A percentile compares a stretch with the other conserved stretches of the same genome.
Conservation (phyloP, 2,329 filamentous ascomycete genomes). For the Dothistroma septosporum region DNA sequence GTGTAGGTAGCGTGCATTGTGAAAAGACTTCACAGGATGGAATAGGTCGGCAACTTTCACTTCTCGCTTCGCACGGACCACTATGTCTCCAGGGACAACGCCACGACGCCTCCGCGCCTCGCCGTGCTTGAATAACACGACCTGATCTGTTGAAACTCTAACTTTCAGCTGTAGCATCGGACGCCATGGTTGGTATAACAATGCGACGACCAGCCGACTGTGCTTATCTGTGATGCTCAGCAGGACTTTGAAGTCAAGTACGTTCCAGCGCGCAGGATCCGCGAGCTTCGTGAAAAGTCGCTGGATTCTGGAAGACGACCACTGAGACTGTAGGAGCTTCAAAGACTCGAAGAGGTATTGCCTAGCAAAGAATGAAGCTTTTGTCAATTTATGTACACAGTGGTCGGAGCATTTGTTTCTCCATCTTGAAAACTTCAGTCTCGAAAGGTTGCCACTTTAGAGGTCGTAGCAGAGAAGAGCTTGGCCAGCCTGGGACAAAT, state of each 20-base stretch:
- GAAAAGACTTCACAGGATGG: not conserved
- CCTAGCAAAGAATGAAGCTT: no score
- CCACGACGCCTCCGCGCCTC: not conserved
- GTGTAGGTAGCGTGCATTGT: not conserved
- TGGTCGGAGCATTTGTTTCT: no score
- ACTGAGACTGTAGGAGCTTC: no score
- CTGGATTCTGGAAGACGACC: no score
- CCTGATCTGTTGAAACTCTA: not conserved
- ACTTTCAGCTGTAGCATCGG: not conserved
- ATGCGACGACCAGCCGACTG: not conserved
- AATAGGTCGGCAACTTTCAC: not conserved
- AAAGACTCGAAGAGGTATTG: no score
- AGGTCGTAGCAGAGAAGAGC: not conserved
- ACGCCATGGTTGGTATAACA: not conserved
- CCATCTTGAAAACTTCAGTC: no score
- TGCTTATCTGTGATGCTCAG: not conserved
- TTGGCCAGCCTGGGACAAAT: not conserved
- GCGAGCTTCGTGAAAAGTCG: no score
- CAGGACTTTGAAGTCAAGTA: no score
- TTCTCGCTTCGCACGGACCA: not conserved
- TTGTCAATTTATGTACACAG: no score
- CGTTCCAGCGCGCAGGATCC: no score
- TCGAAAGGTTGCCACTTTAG: not conserved
- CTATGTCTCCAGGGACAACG: no score
- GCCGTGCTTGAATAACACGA: not conserved